Conservation (phyloP, 1,284 basidiomycete genomes). For the Fomitiporia mediterranea region DNA sequence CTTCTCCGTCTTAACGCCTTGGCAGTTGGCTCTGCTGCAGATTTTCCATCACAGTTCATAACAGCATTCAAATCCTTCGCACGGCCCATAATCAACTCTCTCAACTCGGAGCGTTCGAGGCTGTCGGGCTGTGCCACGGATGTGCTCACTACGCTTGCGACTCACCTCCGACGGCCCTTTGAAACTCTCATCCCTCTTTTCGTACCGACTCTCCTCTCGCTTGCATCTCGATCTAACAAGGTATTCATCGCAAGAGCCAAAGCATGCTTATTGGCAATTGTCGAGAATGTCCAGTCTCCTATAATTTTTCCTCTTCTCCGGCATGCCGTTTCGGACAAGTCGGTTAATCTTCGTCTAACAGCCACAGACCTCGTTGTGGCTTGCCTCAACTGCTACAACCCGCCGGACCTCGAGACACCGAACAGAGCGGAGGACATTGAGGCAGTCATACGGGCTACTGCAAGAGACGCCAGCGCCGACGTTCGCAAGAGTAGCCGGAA, state of each 20-base stretch:
- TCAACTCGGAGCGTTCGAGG: conserved; percentile 73
- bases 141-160: conserved; percentile 50
- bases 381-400: conserved; percentile 70
- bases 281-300: conserved; percentile 69
- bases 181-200: conserved; percentile 66
- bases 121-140: conserved; percentile 73
- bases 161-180: conserved; percentile 57
- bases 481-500: conserved; percentile 65
- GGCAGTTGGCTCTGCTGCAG: conserved; percentile 53
- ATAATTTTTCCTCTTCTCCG: conserved; percentile 59
- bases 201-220: conserved; percentile 60
- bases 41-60: conserved; percentile 53
- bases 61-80: conserved; percentile 49
- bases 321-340: conserved; percentile 63
- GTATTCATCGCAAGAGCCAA: conserved; percentile 67
- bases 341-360: conserved; percentile 54
- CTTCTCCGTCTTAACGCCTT: conserved; percentile 50
- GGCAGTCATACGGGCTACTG: conserved; percentile 59
- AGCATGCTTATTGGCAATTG: conserved; percentile 53
- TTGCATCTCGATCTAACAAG: conserved; percentile 79
- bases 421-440: conserved; percentile 63
- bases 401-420: conserved; percentile 68
- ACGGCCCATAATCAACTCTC: conserved; percentile 53
- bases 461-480: conserved; percentile 73
- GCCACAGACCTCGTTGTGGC: conserved; percentile 60